Evolutionary conservation across 2,329 filamentous ascomycete species (phyloP).

Genomic region (Metarhizium guizhouense): DNA sequence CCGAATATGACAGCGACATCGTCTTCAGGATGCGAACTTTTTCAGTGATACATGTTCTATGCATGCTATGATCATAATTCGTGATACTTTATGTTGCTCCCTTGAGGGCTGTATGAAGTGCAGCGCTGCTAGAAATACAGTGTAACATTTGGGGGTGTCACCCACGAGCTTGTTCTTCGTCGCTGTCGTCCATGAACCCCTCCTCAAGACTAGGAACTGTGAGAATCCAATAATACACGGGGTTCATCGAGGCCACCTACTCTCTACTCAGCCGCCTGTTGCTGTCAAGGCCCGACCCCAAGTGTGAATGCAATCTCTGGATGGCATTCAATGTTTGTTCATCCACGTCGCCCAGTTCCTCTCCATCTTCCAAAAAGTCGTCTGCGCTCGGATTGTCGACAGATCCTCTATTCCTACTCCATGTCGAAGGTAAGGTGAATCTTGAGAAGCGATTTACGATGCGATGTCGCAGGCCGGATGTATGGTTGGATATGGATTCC

Average conservation of each 20-base stretch:
- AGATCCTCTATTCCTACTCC: conserved; percentile 32
- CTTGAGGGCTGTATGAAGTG: neutral
- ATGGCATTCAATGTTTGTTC: conserved; percentile 35
- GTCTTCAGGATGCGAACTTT: neutral
- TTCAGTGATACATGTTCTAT: neutral
- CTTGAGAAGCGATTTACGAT: conserved; percentile 24
- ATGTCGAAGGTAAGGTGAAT: conserved; percentile 32
- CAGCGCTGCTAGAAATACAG: neutral
- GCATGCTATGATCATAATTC: neutral
- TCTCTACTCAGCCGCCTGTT: conserved; percentile 66
- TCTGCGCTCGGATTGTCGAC: conserved; percentile 40
- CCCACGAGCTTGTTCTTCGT: conserved; percentile 25
- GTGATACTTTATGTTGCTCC: neutral
- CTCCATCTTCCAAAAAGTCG: conserved; percentile 39
- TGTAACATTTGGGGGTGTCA: conserved; percentile 1
- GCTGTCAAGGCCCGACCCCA: conserved; percentile 33
- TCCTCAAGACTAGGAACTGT: conserved; percentile 17
- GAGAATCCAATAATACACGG: conserved; percentile 3
- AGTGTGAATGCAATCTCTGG: conserved; percentile 17
- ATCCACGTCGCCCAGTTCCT: conserved; percentile 57
- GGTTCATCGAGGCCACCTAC: conserved; percentile 26
- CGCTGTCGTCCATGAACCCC: conserved; percentile 36
- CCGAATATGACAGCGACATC: neutral
- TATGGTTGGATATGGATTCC: conserved; percentile 51
- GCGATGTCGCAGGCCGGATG: conserved; percentile 43